Conservation (phyloP, 179 eudicot genomes). For the Silene vulgaris region DNA sequence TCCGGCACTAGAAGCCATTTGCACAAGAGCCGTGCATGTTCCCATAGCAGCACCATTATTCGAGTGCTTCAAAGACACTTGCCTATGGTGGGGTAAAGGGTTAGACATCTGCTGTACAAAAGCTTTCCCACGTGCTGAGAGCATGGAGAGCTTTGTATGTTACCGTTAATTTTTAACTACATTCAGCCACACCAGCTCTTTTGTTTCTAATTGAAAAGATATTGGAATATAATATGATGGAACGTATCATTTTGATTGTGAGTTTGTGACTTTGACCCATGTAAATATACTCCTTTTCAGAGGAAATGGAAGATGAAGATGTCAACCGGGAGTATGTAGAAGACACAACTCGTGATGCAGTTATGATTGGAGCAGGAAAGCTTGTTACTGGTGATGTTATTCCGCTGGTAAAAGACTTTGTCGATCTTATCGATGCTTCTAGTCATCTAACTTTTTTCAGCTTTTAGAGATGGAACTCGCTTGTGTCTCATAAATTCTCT, state of each 20-base stretch:
- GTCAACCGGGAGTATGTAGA: constrained; percentile 76
- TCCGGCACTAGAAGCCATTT: background rate
- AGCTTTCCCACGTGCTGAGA: background rate
- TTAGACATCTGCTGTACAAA: background rate
- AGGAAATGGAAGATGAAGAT: constrained; percentile 75
- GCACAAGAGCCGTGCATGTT: background rate
- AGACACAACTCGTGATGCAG: constrained; percentile 74
- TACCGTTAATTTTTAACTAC: background rate
- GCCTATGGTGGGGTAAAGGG: background rate
- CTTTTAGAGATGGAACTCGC: background rate
- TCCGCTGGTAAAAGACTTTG: constrained; percentile 50
- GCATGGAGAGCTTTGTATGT: background rate
- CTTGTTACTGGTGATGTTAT: constrained; percentile 60
- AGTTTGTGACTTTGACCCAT: constrained; percentile 2
- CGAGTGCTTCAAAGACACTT: background rate
- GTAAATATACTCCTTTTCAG: constrained; percentile 31
- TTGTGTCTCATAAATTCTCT: background rate
- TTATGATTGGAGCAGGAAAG: constrained; percentile 75
- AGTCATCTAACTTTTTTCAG: background rate
- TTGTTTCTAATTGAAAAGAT: background rate
- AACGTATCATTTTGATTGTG: background rate
- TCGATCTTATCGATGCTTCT: constrained; percentile 9
- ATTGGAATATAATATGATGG: background rate
- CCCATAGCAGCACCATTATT: background rate
- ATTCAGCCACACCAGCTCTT: background rate